A percentile compares a stretch with the other conserved stretches of the same genome.
Conservation (phyloP, 202 grass and related monocot species). For the Carex arenaria region DNA sequence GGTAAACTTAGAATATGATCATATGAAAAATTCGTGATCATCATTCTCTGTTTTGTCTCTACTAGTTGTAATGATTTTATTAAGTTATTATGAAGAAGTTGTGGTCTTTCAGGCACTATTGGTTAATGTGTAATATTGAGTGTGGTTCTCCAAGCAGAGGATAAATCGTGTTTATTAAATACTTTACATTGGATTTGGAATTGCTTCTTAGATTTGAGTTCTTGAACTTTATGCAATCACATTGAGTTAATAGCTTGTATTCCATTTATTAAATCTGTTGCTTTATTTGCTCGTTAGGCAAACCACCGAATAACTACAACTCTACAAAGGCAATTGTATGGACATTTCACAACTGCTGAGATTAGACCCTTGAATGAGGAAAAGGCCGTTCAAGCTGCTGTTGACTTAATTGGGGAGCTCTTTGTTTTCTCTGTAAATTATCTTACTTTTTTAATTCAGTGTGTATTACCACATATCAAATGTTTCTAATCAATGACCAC, state of each 20-base stretch:
- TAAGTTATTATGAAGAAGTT: background rate
- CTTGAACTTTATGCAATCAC: background rate
- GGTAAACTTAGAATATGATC: background rate
- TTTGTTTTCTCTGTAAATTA: slow-evolving; percentile 63
- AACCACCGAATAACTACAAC: slow-evolving; percentile 91
- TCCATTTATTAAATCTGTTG: slow-evolving; percentile 24
- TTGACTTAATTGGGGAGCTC: slow-evolving; percentile 80
- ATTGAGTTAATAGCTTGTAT: background rate
- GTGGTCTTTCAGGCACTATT: background rate
- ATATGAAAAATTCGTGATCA: background rate
- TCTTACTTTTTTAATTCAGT: background rate
- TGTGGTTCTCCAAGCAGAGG: background rate
- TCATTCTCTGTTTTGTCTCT: background rate
- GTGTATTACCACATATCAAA: background rate
- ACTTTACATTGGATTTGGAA: background rate
- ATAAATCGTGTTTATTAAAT: background rate
- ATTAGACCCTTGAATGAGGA: slow-evolving; percentile 90
- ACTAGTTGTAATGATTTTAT: background rate
- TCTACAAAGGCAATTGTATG: slow-evolving; percentile 77
- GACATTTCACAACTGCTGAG: slow-evolving; percentile 58
- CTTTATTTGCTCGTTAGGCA: slow-evolving; percentile 37
- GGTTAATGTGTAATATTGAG: background rate
- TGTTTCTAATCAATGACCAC: background rate
- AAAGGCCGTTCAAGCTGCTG: slow-evolving; percentile 86
- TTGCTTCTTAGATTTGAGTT: background rate